Evolutionary conservation across 306 rosid species (phyloP), one percentile per base, ranked within the genome.

Genomic region (Canavalia ensiformis): DNA sequence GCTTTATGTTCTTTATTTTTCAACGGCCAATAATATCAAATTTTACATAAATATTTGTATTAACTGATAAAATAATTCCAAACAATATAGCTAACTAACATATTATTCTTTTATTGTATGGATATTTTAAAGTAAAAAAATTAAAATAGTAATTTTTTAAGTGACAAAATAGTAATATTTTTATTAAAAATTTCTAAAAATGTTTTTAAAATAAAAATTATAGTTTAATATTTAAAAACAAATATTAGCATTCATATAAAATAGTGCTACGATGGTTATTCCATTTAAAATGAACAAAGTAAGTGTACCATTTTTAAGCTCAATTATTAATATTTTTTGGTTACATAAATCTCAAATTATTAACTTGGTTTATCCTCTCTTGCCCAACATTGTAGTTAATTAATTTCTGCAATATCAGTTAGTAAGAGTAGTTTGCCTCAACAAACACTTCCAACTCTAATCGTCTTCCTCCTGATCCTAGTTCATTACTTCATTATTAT

Each of bases 401-500:
- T 37, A 37, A 4, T 2, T 1, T 64, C 41, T 30, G 74, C 57
- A 28, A 3, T 42, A 8, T 44, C 45, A 28, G 57, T 28, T 29
- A 68, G 41, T 45, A 45, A 41, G 33, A 7, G 52, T 67, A 42
- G 25, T 68, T 28, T 68, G 37, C 41, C 39, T 68, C 7, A 68
- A 45, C 74, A n/a, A 69, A 69, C 57, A 69, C 57, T 50, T 71
- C 46, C 33, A 50, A 33, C 62, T 31, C 76, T 30, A 50, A 33
- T 10, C 1, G 6, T 47, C 1, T 18, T 18, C 25, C 25, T 18
- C 25, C 25, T 47, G 8, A 10, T 25, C 37, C n/a, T 58, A 64
- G 8, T 30, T 35, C 13, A 31, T 34, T 6, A 11, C 7, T 65
- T 29, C 73, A 68, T 62, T 50, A 52, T 49, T 77, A 63, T 34